These are phyloP conservation scores for Pichia sp. DNA, from an alignment of 1,139 yeast species.

Conservation along the genomic window DNA sequence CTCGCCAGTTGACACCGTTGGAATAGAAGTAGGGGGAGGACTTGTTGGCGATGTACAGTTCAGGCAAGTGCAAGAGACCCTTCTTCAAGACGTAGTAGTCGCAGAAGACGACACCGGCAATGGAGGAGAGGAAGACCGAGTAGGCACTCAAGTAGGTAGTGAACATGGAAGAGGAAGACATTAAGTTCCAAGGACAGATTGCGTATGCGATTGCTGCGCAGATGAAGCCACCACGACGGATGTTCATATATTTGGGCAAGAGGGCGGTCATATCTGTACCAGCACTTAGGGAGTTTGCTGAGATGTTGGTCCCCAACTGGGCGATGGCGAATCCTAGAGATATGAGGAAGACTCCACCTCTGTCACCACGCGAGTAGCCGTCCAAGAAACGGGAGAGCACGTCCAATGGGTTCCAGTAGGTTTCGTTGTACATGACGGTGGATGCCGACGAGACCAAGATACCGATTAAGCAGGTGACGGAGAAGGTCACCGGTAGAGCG, in stretches of 20 bases:
- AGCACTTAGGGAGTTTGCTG: slow-evolving; percentile 84
- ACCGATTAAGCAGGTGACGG: slow-evolving; percentile 80
- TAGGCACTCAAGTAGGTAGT: slow-evolving; percentile 83
- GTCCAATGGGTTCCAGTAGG: slow-evolving; percentile 85
- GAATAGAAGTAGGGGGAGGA: slow-evolving; percentile 55
- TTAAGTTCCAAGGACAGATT: slow-evolving; percentile 86
- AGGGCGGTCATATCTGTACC: slow-evolving; percentile 90
- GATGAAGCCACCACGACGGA: slow-evolving; percentile 76
- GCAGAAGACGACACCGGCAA: slow-evolving; percentile 76
- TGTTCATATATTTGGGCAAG: slow-evolving; percentile 72
- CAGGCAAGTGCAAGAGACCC: slow-evolving; percentile 62
- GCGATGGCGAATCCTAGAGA: slow-evolving; percentile 77
- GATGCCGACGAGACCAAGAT: slow-evolving; percentile 84
- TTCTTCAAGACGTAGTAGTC: slow-evolving; percentile 77
- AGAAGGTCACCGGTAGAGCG: slow-evolving; percentile 73
- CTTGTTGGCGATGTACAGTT: slow-evolving; percentile 50
- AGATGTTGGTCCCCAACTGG: slow-evolving; percentile 86
- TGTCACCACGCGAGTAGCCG: slow-evolving; percentile 59
- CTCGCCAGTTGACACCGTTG: slow-evolving; percentile 79
- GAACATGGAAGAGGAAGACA: slow-evolving; percentile 69
- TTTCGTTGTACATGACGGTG: slow-evolving; percentile 58
- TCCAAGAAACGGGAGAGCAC: slow-evolving; percentile 63
- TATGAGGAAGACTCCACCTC: slow-evolving; percentile 85
- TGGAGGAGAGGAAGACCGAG: slow-evolving; percentile 79
- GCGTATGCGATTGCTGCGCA: slow-evolving; percentile 76